These are phyloP conservation scores for Diplodia mutila DNA, from an alignment of 2,329 filamentous ascomycete genomes.

Conservation along the genomic window DNA sequence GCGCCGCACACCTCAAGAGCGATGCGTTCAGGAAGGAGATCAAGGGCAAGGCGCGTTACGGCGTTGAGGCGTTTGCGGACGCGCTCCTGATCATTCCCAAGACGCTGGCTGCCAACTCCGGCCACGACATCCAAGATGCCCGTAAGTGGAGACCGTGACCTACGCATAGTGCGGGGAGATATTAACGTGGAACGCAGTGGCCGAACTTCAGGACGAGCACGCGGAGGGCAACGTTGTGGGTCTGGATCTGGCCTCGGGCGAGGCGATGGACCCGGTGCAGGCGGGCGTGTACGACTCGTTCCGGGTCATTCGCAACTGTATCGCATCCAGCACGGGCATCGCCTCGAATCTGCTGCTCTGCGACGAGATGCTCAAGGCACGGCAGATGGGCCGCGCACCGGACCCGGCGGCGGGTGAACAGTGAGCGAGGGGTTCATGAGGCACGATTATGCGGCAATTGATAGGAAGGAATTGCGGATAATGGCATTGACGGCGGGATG, in stretches of 20 bases:
- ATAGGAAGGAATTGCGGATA: constrained; percentile 6
- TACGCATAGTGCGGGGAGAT: constrained; percentile 4
- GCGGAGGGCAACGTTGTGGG: constrained; percentile 83
- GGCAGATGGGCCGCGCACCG: constrained; percentile 72
- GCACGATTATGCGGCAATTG: not conserved
- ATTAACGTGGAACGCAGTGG: constrained; percentile 59
- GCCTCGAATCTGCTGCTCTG: constrained; percentile 93
- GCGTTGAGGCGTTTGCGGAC: constrained; percentile 92
- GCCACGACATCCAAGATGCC: constrained; percentile 95
- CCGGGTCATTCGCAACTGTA: constrained; percentile 88
- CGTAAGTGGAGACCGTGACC: constrained; percentile 59
- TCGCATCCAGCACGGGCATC: constrained; percentile 92
- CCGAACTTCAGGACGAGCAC: constrained; percentile 82
- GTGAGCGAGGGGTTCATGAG: constrained; percentile 23
- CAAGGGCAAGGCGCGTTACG: constrained; percentile 97
- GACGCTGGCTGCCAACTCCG: constrained; percentile 92
- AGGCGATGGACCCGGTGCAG: constrained; percentile 92
- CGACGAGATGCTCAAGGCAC: constrained; percentile 95
- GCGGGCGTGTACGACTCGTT: constrained; percentile 96
- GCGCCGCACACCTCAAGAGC: constrained; percentile 82
- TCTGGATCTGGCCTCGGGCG: constrained; percentile 81
- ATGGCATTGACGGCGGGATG: constrained; percentile 5
- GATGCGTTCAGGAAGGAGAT: constrained; percentile 86
- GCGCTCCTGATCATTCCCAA: constrained; percentile 95
- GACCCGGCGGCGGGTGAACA: constrained; percentile 34